Conservation (phyloP, 208 protist genomes). For the Acanthamoeba lenticulata region DNA sequence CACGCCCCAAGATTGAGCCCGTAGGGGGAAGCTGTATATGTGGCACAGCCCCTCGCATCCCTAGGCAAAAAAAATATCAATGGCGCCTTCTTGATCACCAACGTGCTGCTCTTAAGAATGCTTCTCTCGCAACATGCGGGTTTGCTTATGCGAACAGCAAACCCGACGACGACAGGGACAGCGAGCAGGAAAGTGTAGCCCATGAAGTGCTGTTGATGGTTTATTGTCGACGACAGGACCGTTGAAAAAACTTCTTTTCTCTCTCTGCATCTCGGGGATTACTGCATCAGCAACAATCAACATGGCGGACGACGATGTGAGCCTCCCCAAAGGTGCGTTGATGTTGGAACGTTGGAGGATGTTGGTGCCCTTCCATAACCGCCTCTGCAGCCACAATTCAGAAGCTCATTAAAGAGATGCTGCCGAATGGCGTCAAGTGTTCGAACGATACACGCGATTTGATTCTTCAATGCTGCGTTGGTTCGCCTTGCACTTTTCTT, state of each 20-base stretch:
- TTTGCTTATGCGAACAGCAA: too few relatives aligned
- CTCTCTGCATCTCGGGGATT: too few relatives aligned
- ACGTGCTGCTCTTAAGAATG: too few relatives aligned
- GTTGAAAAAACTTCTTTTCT: not conserved
- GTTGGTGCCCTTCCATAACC: not conserved
- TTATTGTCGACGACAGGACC: not conserved
- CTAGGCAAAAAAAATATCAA: too few relatives aligned
- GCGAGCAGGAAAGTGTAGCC: too few relatives aligned
- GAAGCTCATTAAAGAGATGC: constrained; percentile 79
- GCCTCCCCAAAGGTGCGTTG: constrained; percentile 2
- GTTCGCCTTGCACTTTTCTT: not conserved
- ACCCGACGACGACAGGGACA: too few relatives aligned
- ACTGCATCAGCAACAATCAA: not conserved
- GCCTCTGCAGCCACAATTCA: constrained; percentile 73
- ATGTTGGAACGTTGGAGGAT: not conserved
- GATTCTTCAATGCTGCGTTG: constrained; percentile 77
- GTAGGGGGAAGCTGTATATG: too few relatives aligned
- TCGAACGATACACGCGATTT: constrained; percentile 81
- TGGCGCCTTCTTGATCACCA: too few relatives aligned
- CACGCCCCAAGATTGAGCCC: not conserved
- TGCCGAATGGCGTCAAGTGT: constrained; percentile 75
- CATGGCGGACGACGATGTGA: constrained; percentile 22
- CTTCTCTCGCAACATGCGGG: too few relatives aligned
- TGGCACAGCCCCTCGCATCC: too few relatives aligned
- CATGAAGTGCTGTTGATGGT: too few relatives aligned